These are phyloP conservation scores for Talaromyces funiculosus DNA, from an alignment of 2,329 filamentous ascomycete genomes.

Conservation along the genomic window DNA sequence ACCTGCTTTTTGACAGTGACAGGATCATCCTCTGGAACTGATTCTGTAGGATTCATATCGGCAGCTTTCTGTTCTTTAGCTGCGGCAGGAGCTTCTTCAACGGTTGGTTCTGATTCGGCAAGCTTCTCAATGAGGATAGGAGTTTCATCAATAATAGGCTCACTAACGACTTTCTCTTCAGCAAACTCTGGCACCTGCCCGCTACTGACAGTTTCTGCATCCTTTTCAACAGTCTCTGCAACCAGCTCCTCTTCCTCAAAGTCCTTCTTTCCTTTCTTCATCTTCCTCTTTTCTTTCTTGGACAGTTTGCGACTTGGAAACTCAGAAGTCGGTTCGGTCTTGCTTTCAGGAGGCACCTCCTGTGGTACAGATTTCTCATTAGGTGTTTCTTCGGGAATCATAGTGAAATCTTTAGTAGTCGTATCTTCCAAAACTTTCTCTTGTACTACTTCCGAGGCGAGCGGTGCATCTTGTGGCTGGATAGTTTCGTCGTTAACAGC, in stretches of 20 bases:
- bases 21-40: not conserved
- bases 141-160: not conserved
- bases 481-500: not conserved
- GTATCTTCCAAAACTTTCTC: not conserved
- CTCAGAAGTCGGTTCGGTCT: not conserved
- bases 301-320: slow-evolving; percentile 7
- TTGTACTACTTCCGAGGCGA: not conserved
- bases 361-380: not conserved
- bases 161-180: not conserved
- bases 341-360: not conserved
- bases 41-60: not conserved
- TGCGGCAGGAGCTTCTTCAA: not conserved
- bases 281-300: slow-evolving; percentile 26
- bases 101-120: not conserved
- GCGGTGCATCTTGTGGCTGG: not conserved
- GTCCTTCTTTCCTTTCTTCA: slow-evolving; percentile 19
- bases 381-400: not conserved
- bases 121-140: not conserved
- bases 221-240: not conserved
- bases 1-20: not conserved
- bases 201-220: not conserved
- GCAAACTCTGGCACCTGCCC: not conserved
- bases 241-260: slow-evolving; percentile 5
- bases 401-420: not conserved
- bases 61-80: not conserved